Conservation (phyloP, 768 basidiomycete species). For the Boletus tylopilopsis region DNA sequence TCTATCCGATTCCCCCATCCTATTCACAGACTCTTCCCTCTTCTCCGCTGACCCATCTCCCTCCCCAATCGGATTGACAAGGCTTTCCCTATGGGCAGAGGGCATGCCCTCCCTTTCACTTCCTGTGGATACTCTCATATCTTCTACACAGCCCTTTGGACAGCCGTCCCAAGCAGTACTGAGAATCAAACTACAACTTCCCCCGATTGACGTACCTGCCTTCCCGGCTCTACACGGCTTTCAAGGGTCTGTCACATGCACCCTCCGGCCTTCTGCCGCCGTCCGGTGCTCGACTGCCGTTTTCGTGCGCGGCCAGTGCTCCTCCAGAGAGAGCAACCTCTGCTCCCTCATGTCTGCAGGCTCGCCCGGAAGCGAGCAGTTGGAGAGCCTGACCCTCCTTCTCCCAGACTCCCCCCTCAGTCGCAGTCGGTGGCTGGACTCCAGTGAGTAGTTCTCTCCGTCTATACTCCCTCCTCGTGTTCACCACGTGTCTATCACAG, state of each 20-base stretch:
- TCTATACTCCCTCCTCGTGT: slow-evolving; percentile 19
- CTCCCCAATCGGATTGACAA: slow-evolving; percentile 33
- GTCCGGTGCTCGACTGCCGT: slow-evolving; percentile 65
- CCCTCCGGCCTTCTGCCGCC: slow-evolving; percentile 47
- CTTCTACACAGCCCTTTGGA: slow-evolving; percentile 38
- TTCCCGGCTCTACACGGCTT: slow-evolving; percentile 64
- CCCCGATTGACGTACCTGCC: slow-evolving; percentile 49
- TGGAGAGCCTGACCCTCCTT: slow-evolving; percentile 49
- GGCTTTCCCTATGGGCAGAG: slow-evolving; percentile 56
- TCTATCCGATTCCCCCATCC: slow-evolving; percentile 30
- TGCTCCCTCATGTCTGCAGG: slow-evolving; percentile 39
- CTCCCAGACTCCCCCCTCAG: slow-evolving; percentile 66
- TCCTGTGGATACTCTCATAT: slow-evolving; percentile 52
- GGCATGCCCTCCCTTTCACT: slow-evolving; percentile 64
- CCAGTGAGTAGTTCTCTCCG: slow-evolving; percentile 43
- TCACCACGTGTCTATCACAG: slow-evolving; percentile 36
- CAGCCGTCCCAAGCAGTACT: slow-evolving; percentile 44
- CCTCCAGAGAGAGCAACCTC: slow-evolving; percentile 50
- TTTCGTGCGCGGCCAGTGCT: slow-evolving; percentile 47
- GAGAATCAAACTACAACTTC: slow-evolving; percentile 54
- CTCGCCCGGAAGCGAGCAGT: slow-evolving; percentile 40
- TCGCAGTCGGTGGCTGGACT: slow-evolving; percentile 68
- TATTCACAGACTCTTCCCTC: slow-evolving; percentile 24
- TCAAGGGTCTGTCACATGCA: slow-evolving; percentile 52
- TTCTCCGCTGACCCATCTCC: slow-evolving; percentile 31